Evolutionary conservation across 768 basidiomycete species (phyloP), one percentile per base, ranked within the genome.

Genomic region (Amylocystis lapponica): DNA sequence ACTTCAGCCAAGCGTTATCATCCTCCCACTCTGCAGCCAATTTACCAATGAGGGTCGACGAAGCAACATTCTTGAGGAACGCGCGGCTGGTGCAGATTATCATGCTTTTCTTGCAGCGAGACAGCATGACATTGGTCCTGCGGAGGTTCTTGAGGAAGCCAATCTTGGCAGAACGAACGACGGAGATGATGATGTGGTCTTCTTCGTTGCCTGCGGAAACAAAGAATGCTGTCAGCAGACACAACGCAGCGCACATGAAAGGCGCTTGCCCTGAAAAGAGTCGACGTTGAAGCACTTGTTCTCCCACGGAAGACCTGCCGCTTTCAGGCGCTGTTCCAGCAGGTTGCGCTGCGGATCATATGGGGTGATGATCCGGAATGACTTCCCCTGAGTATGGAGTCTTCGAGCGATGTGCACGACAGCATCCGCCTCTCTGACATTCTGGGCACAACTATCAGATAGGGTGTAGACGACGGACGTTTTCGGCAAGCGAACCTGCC

Each of bases 41-140:
- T 33, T 49, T 39, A 21, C 63, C 65, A n/a, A 61, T 37, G 5
- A 66, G 53, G 20, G 57, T 51, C 3, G 39, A 39, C 13, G 31
- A 34, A 6, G 48, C 58, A 5, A 22, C 36, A 4, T 40, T 41
- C 4, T 37, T n/a, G 4, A 65, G 16, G 40, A 64, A 66, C 4
- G 17, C 36, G 12, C 51, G 35, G 40, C 50, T 60, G 16, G 54
- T 53, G 21, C 54, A 49, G 23, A 67, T 60, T 29, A 59, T 44
- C 65, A 67, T 67, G 17, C 59, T 52, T 20, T 46, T 43, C 43
- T 63, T 60, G 51, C 59, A 61, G 19, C 66, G 52, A 7, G 66
- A 58, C 3, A 67, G 58, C 61, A 66, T 63, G 27, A 67, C 66
- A 42, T 67, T 67, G 14, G 55, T 50, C 9, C 66, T 55, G 8